These are phyloP conservation scores for Cercospora sojina DNA, from an alignment of 2,329 filamentous ascomycete genomes.

Conservation along the genomic window DNA sequence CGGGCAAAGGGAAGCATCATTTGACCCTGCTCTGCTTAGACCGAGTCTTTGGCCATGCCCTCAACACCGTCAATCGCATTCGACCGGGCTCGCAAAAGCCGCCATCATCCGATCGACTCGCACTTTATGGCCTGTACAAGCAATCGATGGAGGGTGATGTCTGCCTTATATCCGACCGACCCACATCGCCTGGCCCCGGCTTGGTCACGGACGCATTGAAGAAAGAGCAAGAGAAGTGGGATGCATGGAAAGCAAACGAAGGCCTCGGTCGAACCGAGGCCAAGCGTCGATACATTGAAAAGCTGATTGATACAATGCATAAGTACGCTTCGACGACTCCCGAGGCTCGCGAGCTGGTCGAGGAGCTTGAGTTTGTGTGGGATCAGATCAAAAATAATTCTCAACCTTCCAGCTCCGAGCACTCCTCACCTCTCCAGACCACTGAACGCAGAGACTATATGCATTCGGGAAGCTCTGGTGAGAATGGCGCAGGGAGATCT, in stretches of 20 bases:
- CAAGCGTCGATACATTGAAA: constrained; percentile 90
- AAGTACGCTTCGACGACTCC: constrained; percentile 82
- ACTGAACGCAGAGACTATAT: constrained; percentile 39
- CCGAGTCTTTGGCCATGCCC: constrained; percentile 96
- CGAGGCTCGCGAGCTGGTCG: constrained; percentile 82
- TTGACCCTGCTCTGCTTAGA: constrained; percentile 55
- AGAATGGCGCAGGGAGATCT: constrained; percentile 24
- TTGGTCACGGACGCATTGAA: constrained; percentile 27
- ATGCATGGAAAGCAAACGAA: constrained; percentile 89
- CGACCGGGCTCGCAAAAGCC: constrained; percentile 89
- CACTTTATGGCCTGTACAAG: constrained; percentile 97
- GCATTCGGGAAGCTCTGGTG: constrained; percentile 30
- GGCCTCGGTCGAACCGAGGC: constrained; percentile 84
- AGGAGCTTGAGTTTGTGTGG: constrained; percentile 98
- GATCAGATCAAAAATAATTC: constrained; percentile 85
- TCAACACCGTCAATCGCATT: constrained; percentile 98
- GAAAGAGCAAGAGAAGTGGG: constrained; percentile 55
- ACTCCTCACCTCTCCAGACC: constrained; percentile 33
- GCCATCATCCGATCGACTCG: constrained; percentile 78
- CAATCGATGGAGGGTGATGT: constrained; percentile 99
- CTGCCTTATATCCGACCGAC: constrained; percentile 86
- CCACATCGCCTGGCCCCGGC: constrained; percentile 41
- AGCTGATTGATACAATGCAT: constrained; percentile 95
- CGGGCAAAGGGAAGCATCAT: background rate
- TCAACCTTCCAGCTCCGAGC: constrained; percentile 35